phyloP scores from a whole-genome alignment of 306 rosid genomes.

The Cucurbita argyrosperma region DNA sequence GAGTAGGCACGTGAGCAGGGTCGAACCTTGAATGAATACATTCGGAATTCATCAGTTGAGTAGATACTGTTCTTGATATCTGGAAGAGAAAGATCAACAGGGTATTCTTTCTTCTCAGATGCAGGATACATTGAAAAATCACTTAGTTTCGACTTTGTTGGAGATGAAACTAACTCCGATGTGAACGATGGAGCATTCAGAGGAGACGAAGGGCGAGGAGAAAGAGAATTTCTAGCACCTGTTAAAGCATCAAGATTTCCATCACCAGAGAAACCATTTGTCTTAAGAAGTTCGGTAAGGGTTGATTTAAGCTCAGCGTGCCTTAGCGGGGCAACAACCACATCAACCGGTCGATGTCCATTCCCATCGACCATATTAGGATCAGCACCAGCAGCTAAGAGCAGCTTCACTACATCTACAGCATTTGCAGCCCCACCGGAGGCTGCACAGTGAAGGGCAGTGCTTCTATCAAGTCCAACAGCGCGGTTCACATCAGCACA shows the following conservation, averaged over 20 bases:
- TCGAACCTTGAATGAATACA: constrained; percentile 93
- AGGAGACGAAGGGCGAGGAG: constrained; percentile 55
- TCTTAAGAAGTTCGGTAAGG: constrained; percentile 57
- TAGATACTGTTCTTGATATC: constrained; percentile 90
- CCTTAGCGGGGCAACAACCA: constrained; percentile 52
- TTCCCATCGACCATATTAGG: constrained; percentile 56
- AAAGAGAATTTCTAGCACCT: constrained; percentile 22
- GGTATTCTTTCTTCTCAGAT: constrained; percentile 85
- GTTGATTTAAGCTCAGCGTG: constrained; percentile 26
- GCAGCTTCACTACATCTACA: constrained; percentile 52
- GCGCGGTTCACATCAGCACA: constrained; percentile 41
- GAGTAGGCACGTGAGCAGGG: constrained; percentile 94
- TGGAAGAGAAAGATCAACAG: constrained; percentile 81
- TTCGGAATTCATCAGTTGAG: constrained; percentile 83
- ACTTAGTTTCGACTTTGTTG: constrained; percentile 34
- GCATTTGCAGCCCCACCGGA: constrained; percentile 78
- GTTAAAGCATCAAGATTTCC: constrained; percentile 35
- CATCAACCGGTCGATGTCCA: constrained; percentile 54
- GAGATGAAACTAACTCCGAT: constrained; percentile 32
- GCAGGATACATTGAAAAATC: constrained; percentile 29
- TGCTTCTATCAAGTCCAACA: constrained; percentile 64
- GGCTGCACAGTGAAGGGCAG: constrained; percentile 95
- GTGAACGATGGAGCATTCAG: constrained; percentile 48
- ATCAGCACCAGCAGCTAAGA: constrained; percentile 74
- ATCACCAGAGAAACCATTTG: constrained; percentile 32